A percentile compares a stretch with the other conserved stretches of the same genome.
phyloP scores from a whole-genome alignment of 2,329 filamentous ascomycete species.

The Botrytis pseudocinerea region DNA sequence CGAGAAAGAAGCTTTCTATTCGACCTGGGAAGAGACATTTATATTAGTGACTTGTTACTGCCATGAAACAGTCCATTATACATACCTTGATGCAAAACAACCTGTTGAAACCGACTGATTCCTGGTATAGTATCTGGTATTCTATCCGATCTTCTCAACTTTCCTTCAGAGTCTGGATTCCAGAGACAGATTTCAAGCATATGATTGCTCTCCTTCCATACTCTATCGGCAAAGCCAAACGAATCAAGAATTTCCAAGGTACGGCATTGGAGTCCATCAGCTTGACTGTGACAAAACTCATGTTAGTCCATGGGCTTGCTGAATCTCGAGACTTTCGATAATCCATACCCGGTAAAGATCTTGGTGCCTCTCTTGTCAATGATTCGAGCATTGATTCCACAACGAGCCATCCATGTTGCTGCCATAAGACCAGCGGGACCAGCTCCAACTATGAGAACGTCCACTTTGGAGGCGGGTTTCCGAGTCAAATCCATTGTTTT shows the following conservation, averaged over 20 bases:
- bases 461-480: conserved; percentile 36
- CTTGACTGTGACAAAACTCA: conserved; percentile 49
- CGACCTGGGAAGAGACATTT: conserved; percentile 41
- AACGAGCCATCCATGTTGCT: conserved; percentile 52
- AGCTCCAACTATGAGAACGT: conserved; percentile 52
- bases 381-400: conserved; percentile 51
- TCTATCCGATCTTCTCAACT: conserved; percentile 57
- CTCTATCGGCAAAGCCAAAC: conserved; percentile 65
- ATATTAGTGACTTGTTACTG: background rate
- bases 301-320: background rate
- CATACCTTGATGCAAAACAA: conserved; percentile 66
- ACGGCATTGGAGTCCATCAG: conserved; percentile 62
- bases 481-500: background rate
- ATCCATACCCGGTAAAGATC: conserved; percentile 32
- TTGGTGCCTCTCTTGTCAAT: conserved; percentile 47
- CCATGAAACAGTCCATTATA: background rate
- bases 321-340: background rate
- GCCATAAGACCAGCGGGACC: conserved; percentile 52
- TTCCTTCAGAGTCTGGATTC: conserved; percentile 62
- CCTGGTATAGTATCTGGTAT: conserved; percentile 64
- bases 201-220: conserved; percentile 66
- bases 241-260: conserved; percentile 71
- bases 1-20: conserved; percentile 66
- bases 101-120: conserved; percentile 63
- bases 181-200: conserved; percentile 64